Conservation (phyloP, 768 basidiomycete genomes). For the Gymnopilus junonius region DNA sequence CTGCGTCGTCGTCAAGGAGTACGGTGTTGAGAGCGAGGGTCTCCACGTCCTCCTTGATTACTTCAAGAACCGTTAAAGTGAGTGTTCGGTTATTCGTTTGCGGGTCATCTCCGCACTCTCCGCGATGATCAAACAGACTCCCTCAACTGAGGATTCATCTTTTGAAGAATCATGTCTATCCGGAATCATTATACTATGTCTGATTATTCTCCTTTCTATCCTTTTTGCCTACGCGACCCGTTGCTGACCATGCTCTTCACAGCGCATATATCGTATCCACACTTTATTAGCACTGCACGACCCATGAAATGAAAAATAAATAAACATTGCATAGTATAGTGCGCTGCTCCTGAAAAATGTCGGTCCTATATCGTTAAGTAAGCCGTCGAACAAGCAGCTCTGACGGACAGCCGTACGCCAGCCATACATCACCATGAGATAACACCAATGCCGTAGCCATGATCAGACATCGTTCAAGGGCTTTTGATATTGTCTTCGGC, state of each 20-base stretch:
- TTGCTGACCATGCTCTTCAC: constrained; percentile 7
- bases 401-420: too few species aligned
- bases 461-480: too few species aligned
- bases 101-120: constrained; percentile 5
- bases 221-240: not conserved
- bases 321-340: too few species aligned
- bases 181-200: constrained; percentile 86
- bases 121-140: constrained; percentile 90
- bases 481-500: too few species aligned
- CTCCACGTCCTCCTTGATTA: constrained; percentile 93
- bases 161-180: constrained; percentile 80
- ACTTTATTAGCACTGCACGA: not conserved
- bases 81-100: constrained; percentile 28
- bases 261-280: not conserved
- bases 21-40: constrained; percentile 93
- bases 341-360: too few species aligned
- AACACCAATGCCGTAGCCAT: too few species aligned
- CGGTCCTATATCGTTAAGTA: too few species aligned
- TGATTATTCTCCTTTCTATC: constrained; percentile 45
- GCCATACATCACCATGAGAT: too few species aligned
- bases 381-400: too few species aligned
- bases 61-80: constrained; percentile 90
- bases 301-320: not conserved
- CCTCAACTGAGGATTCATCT: constrained; percentile 80
- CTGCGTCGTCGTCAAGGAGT: constrained; percentile 98